Evolutionary conservation across 495 filamentous ascomycete species (phyloP), one percentile per base, ranked within the genome.

Genomic region (Tuber aestivum): DNA sequence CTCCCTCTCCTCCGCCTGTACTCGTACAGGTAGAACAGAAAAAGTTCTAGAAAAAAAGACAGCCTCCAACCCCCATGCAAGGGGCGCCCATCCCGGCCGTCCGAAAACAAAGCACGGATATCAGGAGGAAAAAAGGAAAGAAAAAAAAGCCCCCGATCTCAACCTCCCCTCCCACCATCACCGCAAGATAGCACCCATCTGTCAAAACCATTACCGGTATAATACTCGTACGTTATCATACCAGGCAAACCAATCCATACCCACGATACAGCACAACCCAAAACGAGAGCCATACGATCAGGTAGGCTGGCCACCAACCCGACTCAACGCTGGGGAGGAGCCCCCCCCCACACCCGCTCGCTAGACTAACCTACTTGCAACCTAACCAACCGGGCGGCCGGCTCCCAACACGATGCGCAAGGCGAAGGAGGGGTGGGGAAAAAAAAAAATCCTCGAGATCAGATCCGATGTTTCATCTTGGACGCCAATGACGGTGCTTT

Each of bases 381-480:
- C n/a, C n/a, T n/a, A n/a, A n/a, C n/a, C n/a, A n/a, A n/a, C n/a
- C n/a, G n/a, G n/a, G 8, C 48, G 23, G 48, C 23, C 48, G 27
- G 56, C 27, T 12, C 56, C 56, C 56, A 56, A 56, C 23, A 27
- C 3, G n/a, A 16, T 65, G 56, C 18, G n/a, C 56, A 32, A 32
- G 27, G 27, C 10, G n/a, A 32, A n/a, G n/a, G n/a, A n/a, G n/a
- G n/a, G n/a, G n/a, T n/a, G n/a, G n/a, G n/a, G n/a, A n/a, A n/a
- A n/a, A n/a, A n/a, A n/a, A n/a, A n/a, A n/a, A n/a, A n/a, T 56
- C 6, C 1, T 5, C 56, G 3, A 65, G 56, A 65, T 65, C 56
- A 65, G 56, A 65, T 65, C 56, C 12, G n/a, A 65, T 65, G 10
- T 65, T 65, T 32, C n/a, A 65, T 65, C 56, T n/a, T n/a, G n/a